phyloP scores from a whole-genome alignment of 192 early-diverging fungal species.

The Podochytrium sp. region DNA sequence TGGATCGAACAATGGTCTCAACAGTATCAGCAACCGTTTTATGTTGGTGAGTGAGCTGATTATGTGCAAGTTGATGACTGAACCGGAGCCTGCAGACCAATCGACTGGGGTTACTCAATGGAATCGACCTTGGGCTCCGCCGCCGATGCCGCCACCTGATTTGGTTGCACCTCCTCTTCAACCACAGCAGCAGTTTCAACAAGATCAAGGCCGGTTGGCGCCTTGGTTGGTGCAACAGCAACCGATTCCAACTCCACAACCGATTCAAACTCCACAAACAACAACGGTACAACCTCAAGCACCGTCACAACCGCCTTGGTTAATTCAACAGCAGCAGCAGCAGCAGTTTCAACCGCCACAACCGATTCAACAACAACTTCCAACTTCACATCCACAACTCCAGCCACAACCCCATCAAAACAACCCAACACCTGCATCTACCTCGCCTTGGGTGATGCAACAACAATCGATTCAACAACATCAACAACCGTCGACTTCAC shows the following conservation, averaged over 20 bases:
- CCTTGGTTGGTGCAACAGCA: too few relatives aligned
- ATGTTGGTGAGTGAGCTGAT: slow-evolving; percentile 17
- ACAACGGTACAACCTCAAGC: too few relatives aligned
- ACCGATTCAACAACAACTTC: not conserved
- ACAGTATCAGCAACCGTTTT: not conserved
- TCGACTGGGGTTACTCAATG: too few relatives aligned
- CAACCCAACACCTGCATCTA: not conserved
- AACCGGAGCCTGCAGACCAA: too few relatives aligned
- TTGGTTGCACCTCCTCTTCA: too few relatives aligned
- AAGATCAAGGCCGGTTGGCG: too few relatives aligned
- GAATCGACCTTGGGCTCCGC: too few relatives aligned
- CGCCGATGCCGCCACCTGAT: too few relatives aligned
- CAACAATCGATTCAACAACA: not conserved
- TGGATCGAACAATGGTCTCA: not conserved
- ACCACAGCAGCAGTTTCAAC: too few relatives aligned
- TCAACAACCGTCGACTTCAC: not conserved
- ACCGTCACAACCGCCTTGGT: not conserved
- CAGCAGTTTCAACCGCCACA: not conserved
- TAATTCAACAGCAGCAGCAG: not conserved
- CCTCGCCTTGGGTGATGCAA: not conserved
- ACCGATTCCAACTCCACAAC: too few relatives aligned
- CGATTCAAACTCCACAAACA: too few relatives aligned
- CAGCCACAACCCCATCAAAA: not conserved
- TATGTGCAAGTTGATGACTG: too few relatives aligned
- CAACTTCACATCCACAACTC: not conserved